phyloP scores from a whole-genome alignment of 2,329 filamentous ascomycete genomes.

The Ceratocystis papillata region DNA sequence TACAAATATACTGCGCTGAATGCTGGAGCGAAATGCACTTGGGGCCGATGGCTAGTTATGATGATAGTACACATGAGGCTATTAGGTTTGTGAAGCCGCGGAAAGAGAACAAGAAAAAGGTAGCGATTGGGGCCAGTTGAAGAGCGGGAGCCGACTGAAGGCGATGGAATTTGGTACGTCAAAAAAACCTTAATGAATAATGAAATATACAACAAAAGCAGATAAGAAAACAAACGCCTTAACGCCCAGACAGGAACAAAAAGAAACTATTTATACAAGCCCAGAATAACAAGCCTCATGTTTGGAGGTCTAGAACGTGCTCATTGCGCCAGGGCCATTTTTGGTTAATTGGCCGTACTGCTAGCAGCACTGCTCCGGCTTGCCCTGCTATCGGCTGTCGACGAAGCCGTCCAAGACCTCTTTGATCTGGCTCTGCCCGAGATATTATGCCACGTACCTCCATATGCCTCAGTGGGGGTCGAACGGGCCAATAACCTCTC shows the following conservation, averaged over 20 bases:
- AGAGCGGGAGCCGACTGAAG: conserved; percentile 23
- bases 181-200: background rate
- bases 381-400: background rate
- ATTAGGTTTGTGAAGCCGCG: conserved; percentile 43
- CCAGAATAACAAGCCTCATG: background rate
- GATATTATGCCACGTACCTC: conserved; percentile 19
- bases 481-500: conserved; percentile 83
- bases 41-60: conserved; percentile 56
- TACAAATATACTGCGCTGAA: conserved; percentile 54
- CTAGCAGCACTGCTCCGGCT: background rate
- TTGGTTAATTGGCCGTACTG: background rate
- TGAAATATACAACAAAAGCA: conserved; percentile 11
- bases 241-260: background rate
- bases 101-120: conserved; percentile 30
- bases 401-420: conserved; percentile 2
- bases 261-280: background rate
- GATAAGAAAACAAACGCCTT: background rate
- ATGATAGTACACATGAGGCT: conserved; percentile 59
- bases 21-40: conserved; percentile 78
- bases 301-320: background rate
- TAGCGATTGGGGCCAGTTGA: conserved; percentile 33
- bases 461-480: conserved; percentile 48
- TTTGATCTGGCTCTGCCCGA: conserved; percentile 17
- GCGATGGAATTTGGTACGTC: background rate
- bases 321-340: background rate